A percentile compares a stretch with the other conserved stretches of the same genome.
phyloP scores from a whole-genome alignment of 2,329 filamentous ascomycete genomes.

The Calonectria multiphialidica region DNA sequence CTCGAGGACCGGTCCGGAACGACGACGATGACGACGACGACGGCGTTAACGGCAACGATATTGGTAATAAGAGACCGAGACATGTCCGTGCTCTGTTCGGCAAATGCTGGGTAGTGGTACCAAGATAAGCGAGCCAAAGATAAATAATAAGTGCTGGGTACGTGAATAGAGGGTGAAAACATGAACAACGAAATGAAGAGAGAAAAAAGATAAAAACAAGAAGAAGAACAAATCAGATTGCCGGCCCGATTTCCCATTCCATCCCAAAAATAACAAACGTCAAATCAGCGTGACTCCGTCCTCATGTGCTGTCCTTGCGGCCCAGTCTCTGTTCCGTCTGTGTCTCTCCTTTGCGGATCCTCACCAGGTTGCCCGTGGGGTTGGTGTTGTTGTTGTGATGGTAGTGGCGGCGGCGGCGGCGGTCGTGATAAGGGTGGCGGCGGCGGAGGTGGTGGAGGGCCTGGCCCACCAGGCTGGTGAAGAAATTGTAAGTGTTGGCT shows the following conservation, averaged over 20 bases:
- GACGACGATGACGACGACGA: not conserved
- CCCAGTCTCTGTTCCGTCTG: slow-evolving; percentile 25
- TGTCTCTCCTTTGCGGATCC: slow-evolving; percentile 10
- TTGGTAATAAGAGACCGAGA: not conserved
- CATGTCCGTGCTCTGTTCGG: not conserved
- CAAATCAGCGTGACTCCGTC: slow-evolving; percentile 25
- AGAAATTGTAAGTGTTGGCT: not conserved
- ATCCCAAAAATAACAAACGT: not conserved
- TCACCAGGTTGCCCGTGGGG: not conserved
- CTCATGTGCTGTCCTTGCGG: slow-evolving; percentile 27
- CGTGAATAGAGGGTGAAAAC: not conserved
- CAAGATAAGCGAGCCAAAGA: not conserved
- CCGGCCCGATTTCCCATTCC: not conserved
- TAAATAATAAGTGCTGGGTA: not conserved
- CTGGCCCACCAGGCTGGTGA: slow-evolving; percentile 7
- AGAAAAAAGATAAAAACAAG: not conserved
- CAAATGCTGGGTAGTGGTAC: not conserved
- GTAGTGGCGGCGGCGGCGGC: not conserved
- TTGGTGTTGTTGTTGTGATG: not conserved
- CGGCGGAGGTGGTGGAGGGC: not conserved
- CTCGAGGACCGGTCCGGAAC: not conserved
- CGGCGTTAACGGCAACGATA: not conserved
- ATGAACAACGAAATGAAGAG: slow-evolving; percentile 13
- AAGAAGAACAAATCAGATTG: not conserved
- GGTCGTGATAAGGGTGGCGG: not conserved